phyloP scores from a whole-genome alignment of 2,329 filamentous ascomycete species.

The Botrytis elliptica region DNA sequence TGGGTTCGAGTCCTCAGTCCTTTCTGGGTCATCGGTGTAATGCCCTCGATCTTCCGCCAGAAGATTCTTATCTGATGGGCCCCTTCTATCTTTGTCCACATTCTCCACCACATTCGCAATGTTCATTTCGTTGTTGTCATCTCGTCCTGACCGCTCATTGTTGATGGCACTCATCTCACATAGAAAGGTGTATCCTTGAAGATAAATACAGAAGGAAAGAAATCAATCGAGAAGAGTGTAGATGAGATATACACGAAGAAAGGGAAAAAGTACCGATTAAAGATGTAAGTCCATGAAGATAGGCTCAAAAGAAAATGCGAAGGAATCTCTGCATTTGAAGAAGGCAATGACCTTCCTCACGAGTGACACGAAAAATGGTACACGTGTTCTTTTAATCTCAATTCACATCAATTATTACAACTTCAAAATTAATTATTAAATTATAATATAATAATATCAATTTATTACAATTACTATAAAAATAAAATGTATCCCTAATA shows the following conservation, averaged over 20 bases:
- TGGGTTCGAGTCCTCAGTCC: conserved; percentile 10
- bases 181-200: neutral
- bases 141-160: conserved; percentile 10
- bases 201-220: neutral
- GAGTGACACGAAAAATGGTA: too few species aligned
- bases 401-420: too few species aligned
- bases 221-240: neutral
- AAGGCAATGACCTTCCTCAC: too few species aligned
- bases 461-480: too few species aligned
- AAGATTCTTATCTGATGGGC: neutral
- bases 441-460: too few species aligned
- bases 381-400: too few species aligned
- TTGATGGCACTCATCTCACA: neutral
- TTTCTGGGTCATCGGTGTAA: neutral
- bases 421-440: too few species aligned
- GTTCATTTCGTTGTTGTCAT: conserved; percentile 4
- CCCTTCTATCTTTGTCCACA: neutral
- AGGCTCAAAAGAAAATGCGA: neutral
- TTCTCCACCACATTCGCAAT: neutral
- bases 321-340: neutral
- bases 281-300: neutral
- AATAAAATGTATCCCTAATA: too few species aligned
- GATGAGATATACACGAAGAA: conserved; percentile 1
- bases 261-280: neutral
- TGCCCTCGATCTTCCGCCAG: neutral